Evolutionary conservation across 805 yeast species (phyloP).

Genomic region (Lipomyces mesembrius): DNA sequence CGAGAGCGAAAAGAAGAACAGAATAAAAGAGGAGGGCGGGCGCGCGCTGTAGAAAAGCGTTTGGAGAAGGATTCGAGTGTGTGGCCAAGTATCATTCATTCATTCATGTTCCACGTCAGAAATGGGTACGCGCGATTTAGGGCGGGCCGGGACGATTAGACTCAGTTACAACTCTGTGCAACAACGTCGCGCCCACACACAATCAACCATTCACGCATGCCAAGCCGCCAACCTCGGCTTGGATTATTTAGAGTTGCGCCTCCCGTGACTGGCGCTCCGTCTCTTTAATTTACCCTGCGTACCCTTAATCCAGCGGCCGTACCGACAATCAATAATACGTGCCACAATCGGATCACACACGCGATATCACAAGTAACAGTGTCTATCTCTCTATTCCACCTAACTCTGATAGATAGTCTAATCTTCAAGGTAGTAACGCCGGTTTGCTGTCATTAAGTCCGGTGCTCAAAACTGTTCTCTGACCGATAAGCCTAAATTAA

Average conservation of each 20-base stretch:
- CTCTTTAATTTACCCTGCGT: background rate
- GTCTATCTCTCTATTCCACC: no score
- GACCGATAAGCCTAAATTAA: background rate
- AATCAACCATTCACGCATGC: slow-evolving; percentile 1
- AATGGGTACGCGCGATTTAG: background rate
- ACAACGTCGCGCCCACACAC: background rate
- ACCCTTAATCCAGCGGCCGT: background rate
- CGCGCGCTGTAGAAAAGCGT: background rate
- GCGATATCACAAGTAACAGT: background rate
- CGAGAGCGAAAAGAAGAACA: background rate
- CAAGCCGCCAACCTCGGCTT: slow-evolving; percentile 4
- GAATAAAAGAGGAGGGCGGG: background rate
- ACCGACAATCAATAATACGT: background rate
- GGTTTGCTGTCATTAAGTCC: background rate
- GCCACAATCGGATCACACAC: no score
- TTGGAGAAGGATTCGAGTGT: background rate
- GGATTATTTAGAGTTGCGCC: background rate
- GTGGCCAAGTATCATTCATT: background rate
- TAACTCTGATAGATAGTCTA: background rate
- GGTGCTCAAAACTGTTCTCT: background rate
- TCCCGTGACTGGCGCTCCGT: background rate
- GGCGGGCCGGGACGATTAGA: background rate
- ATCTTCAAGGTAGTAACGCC: background rate
- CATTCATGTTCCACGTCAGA: background rate
- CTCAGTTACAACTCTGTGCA: background rate